Base-by-base conservation (phyloP, 805 yeast species). In the Candida vartiovaarae region DNA sequence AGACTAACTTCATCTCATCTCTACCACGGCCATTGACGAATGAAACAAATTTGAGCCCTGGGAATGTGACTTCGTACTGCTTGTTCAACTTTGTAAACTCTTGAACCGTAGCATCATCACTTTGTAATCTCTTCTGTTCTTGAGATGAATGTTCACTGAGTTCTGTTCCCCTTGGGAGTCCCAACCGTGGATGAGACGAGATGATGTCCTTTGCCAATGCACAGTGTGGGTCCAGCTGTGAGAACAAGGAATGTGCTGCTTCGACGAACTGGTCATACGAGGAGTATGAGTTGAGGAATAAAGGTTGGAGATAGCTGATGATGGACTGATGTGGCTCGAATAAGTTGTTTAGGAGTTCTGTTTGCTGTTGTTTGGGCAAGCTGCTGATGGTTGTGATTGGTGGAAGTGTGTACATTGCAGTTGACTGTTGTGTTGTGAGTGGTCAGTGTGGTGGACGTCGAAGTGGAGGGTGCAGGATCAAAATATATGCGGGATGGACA, bases 161-260 rank as follows among this genome's bases (percentile, higher is more conserved):
- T 28, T 65, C 70, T 20, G 63, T 54, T 3, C 45, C 48, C 43
- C 63, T 70, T 3, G 79, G 69, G 3, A 84, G 85, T 1, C 97
- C 97, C 15, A 89, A 67, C 44, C 96, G 70, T 15, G 97, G 97
- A 64, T 89, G 97, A 0, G 96, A 95, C 1, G 86, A 81, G n/a
- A 90, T 78, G 44, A 90, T 87, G 34, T 72, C 65, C 29, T 49
- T 43, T 6, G 55, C 51, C 3, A 47, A 30, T 2, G 34, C 35
- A 10, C 45, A 34, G 5, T 41, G 43, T 20, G 58, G 54, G 26
- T 52, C 49, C 10, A 57, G 31, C 20, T 41, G 37, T 7, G 41
- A 26, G 27, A 57, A 47, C 8, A 40, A 25, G 5, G 20, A 5
- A 29, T 54, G 41, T 8, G 59, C 50, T 3, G 33, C 34, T 6